These are phyloP conservation scores for Ambrosia trifida DNA, from an alignment of 129 eudicot species.

Conservation along the genomic window DNA sequence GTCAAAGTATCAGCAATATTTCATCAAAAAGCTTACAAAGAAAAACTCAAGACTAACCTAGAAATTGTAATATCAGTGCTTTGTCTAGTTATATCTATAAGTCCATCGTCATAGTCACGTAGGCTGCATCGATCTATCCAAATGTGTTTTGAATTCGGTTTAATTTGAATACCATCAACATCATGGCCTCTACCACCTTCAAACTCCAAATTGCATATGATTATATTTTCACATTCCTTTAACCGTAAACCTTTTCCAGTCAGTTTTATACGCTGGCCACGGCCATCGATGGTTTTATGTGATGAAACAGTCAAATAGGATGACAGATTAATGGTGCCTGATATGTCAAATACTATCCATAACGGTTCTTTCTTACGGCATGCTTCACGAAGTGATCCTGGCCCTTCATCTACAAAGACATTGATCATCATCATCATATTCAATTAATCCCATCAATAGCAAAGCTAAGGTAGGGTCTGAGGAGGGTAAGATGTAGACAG, in stretches of 20 bases:
- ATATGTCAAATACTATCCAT: slow-evolving; percentile 77
- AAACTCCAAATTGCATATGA: slow-evolving; percentile 76
- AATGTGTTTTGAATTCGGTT: slow-evolving; percentile 84
- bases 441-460: no score
- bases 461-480: no score
- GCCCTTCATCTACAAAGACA: slow-evolving; percentile 78
- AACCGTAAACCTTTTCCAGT: slow-evolving; percentile 81
- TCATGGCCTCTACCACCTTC: slow-evolving; percentile 96
- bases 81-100: slow-evolving; percentile 76
- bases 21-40: background rate
- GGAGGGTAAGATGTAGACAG: no score
- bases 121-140: slow-evolving; percentile 95
- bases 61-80: slow-evolving; percentile 90
- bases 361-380: slow-evolving; percentile 79
- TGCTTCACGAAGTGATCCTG: slow-evolving; percentile 88
- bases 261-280: slow-evolving; percentile 71
- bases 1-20: slow-evolving; percentile 10
- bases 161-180: slow-evolving; percentile 92
- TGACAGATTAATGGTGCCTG: slow-evolving; percentile 74
- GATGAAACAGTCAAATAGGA: slow-evolving; percentile 80
- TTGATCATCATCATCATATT: no score
- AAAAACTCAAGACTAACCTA: slow-evolving; percentile 41
- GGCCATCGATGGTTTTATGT: slow-evolving; percentile 85
- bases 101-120: slow-evolving; percentile 88
- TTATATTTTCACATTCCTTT: slow-evolving; percentile 84